These are phyloP conservation scores for Xylaria sp. DNA, from an alignment of 2,329 filamentous ascomycete species.

Conservation along the genomic window DNA sequence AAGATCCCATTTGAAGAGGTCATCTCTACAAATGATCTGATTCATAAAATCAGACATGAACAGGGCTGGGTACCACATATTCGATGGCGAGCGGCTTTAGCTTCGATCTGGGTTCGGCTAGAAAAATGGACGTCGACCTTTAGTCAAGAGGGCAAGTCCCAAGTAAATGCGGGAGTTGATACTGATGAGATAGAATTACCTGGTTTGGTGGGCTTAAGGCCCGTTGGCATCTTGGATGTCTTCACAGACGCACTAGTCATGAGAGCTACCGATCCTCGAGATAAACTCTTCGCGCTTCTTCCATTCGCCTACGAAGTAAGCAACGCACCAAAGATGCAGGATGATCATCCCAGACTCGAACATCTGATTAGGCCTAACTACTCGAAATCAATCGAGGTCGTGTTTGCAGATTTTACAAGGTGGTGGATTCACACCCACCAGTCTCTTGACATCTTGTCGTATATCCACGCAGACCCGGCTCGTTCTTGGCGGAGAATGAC, in stretches of 20 bases:
- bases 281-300: slow-evolving; percentile 13
- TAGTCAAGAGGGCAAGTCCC: not conserved
- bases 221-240: slow-evolving; percentile 11
- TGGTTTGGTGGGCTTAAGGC: not conserved
- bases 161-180: not conserved
- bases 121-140: not conserved
- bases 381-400: not conserved
- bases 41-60: not conserved
- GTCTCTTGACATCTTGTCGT: slow-evolving; percentile 4
- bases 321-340: not conserved
- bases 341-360: not conserved
- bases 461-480: slow-evolving; percentile 13
- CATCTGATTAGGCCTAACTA: not conserved
- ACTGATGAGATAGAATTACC: not conserved
- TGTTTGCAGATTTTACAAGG: slow-evolving; percentile 6
- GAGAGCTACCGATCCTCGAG: slow-evolving; percentile 5
- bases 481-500: slow-evolving; percentile 9
- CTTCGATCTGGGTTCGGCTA: slow-evolving; percentile 10
- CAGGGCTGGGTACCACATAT: not conserved
- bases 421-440: slow-evolving; percentile 7
- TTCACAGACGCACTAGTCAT: slow-evolving; percentile 2
- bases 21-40: not conserved
- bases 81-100: slow-evolving; percentile 1
- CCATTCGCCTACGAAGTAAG: not conserved
- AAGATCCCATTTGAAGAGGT: not conserved